Evolutionary conservation across 352 stramenopile genomes (phyloP).

Genomic region (Paralagenidium karlingii): DNA sequence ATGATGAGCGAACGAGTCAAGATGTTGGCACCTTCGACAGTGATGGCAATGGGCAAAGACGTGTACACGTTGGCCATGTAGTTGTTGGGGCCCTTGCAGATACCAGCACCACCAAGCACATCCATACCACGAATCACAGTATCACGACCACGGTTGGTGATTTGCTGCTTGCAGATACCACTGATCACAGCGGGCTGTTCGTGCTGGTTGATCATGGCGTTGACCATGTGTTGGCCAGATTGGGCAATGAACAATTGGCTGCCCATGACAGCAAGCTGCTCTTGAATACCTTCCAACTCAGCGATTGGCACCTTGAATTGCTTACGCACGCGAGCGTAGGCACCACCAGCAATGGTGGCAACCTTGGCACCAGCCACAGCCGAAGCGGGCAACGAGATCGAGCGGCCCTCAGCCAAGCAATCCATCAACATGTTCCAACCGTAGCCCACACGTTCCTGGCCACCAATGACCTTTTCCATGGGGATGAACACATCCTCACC

Average conservation of each 20-base stretch:
- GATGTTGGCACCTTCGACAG: conserved; percentile 97
- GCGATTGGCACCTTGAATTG: conserved; percentile 98
- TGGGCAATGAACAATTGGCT: conserved; percentile 92
- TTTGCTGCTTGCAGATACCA: conserved; percentile 99
- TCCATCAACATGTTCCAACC: conserved; percentile 99
- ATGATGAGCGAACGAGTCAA: conserved; percentile 96
- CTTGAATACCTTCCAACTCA: conserved; percentile 96
- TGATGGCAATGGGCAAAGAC: conserved; percentile 94
- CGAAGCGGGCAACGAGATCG: conserved; percentile 93
- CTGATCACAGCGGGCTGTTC: conserved; percentile 97
- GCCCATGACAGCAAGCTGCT: conserved; percentile 90
- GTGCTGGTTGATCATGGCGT: conserved; percentile 98
- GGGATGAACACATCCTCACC: conserved; percentile 97
- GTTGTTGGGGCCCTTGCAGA: conserved; percentile 96
- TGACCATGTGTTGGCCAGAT: conserved; percentile 94
- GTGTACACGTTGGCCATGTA: conserved; percentile 95
- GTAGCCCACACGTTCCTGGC: conserved; percentile 92
- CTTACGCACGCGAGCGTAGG: conserved; percentile 94
- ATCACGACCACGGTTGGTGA: conserved; percentile 90
- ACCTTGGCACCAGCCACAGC: conserved; percentile 86
- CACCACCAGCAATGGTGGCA: conserved; percentile 89
- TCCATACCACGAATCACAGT: conserved; percentile 97
- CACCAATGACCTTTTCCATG: conserved; percentile 96
- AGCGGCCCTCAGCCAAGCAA: conserved; percentile 94
- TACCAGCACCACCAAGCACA: conserved; percentile 92